Evolutionary conservation across 192 early-diverging fungal species (phyloP).

Genomic region (Coemansia sp.): DNA sequence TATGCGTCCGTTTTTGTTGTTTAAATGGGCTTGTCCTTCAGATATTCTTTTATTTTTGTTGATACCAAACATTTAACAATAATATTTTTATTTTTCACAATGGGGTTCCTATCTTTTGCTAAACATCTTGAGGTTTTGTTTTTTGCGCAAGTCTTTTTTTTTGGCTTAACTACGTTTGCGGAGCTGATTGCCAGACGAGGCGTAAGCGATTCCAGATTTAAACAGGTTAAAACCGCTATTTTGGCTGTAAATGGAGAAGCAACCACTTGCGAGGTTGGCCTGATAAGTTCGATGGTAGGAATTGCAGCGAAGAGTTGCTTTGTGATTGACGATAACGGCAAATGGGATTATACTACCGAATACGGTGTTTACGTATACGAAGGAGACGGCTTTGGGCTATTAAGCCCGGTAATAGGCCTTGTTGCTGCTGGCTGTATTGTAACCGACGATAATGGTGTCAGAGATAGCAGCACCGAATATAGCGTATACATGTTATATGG

Average conservation of each 20-base stretch:
- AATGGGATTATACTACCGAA: neutral
- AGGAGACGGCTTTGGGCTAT: neutral
- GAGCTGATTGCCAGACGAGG: neutral
- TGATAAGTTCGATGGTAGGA: neutral
- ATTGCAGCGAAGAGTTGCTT: neutral
- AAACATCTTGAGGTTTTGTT: neutral
- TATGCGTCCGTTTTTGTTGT: too few relatives aligned
- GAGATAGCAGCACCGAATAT: neutral
- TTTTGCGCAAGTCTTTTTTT: neutral
- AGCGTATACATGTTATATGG: neutral
- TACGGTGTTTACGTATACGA: neutral
- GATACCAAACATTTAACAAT: too few relatives aligned
- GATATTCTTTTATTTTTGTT: too few relatives aligned
- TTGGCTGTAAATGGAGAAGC: neutral
- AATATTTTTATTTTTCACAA: too few relatives aligned
- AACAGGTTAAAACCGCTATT: neutral
- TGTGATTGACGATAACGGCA: neutral
- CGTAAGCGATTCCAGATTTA: neutral
- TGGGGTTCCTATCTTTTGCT: neutral
- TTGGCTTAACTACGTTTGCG: neutral
- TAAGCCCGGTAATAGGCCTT: neutral
- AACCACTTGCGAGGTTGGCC: neutral
- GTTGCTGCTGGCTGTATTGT: neutral
- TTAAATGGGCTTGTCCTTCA: too few relatives aligned
- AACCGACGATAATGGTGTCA: neutral